Evolutionary conservation across 345 rosid genomes (phyloP).

Genomic region (Rubroshorea leprosula): DNA sequence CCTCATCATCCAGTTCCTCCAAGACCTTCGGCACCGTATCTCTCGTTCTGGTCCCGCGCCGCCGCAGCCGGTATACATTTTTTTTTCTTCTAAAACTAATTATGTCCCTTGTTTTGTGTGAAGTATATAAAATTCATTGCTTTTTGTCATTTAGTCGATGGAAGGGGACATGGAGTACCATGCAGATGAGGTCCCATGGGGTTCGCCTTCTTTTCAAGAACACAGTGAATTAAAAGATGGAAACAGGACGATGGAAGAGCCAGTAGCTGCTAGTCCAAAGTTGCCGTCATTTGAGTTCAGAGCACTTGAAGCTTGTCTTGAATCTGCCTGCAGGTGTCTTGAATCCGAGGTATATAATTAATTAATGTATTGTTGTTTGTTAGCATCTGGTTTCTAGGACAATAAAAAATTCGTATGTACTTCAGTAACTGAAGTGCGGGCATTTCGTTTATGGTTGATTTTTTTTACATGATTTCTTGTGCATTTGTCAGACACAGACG

Average conservation of each 20-base stretch:
- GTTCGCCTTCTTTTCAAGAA: background rate
- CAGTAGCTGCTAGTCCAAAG: constrained; percentile 25
- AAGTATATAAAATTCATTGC: background rate
- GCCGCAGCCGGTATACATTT: background rate
- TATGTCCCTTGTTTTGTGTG: too few relatives aligned
- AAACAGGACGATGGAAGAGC: background rate
- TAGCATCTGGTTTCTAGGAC: background rate
- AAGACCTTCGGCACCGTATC: constrained; percentile 34
- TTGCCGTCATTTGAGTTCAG: constrained; percentile 60
- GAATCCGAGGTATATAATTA: constrained; percentile 51
- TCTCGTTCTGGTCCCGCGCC: background rate
- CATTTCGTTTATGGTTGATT: background rate
- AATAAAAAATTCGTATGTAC: too few relatives aligned
- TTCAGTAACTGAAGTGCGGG: background rate
- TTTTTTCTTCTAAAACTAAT: too few relatives aligned
- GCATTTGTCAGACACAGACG: constrained; percentile 38
- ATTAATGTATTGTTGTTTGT: background rate
- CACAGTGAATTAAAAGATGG: background rate
- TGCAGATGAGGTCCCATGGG: background rate
- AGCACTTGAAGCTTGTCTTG: constrained; percentile 77
- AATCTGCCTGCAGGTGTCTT: constrained; percentile 63
- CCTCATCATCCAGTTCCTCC: constrained; percentile 30
- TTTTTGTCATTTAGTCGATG: background rate
- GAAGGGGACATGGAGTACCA: background rate
- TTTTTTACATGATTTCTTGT: background rate